Base-by-base conservation (phyloP, 2,329 filamentous ascomycete species). In the Colletotrichum falcatum region DNA sequence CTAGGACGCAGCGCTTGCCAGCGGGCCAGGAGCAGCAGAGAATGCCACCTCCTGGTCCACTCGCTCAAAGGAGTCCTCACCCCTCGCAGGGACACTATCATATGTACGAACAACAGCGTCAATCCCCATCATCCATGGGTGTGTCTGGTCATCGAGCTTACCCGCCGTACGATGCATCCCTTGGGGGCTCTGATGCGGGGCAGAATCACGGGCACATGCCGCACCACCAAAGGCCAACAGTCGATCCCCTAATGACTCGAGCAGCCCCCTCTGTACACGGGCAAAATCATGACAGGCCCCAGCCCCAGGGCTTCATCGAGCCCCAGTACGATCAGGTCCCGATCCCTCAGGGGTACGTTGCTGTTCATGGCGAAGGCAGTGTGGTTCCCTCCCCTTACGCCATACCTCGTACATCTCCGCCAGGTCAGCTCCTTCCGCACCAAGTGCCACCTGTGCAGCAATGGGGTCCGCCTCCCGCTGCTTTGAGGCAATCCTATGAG, bases 261-360 rank as follows among this genome's bases (percentile, higher is more conserved):
- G 46, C 42, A n/a, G 20, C 63, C 20, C 37, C 53, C 12, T n/a
- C 33, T n/a, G 23, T 28, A 4, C 37, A 42, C 37, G 46, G 42
- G 28, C 54, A 49, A 18, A 42, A 37, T 30, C 26, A 48, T 44
- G 18, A n/a, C 39, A 39, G 30, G 44, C 48, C 60, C 39, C 44
- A 49, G 20, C 18, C 11, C 44, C 65, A 59, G 54, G 61, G 23
- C 44, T 69, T 60, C 37, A 59, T 35, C 33, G 81, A 82, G 55
- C 81, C 77, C 16, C 76, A 76, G 35, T 83, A 83, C 46, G 80
- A 74, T 3, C 74, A 75, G 16, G 79, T 83, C 1, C 80, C 82
- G 1, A 82, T 83, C 44, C 82, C 82, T 0, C 73, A 70, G 33
- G 76, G 78, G 16, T 83, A 84, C 54, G 66, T 72, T 8, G 73